Conservation (phyloP, 1,284 basidiomycete genomes). For the Moesziomyces globuligerus region DNA sequence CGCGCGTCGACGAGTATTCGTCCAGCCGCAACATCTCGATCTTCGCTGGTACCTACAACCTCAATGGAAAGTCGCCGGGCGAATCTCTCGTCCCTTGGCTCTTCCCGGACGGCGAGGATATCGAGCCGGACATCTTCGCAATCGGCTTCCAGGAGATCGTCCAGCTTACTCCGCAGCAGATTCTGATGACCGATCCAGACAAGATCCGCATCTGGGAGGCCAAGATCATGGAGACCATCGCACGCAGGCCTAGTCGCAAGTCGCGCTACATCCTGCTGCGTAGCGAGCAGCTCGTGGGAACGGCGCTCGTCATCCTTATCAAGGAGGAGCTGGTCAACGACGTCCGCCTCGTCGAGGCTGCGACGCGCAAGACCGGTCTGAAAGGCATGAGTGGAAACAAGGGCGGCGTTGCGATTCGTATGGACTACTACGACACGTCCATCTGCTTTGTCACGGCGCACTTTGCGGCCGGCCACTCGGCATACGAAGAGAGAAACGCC, state of each 20-base stretch:
- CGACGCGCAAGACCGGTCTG: constrained; percentile 94
- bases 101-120: constrained; percentile 72
- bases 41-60: constrained; percentile 93
- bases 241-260: constrained; percentile 75
- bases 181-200: constrained; percentile 89
- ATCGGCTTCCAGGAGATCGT: constrained; percentile 96
- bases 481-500: constrained; percentile 87
- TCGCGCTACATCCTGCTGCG: constrained; percentile 85
- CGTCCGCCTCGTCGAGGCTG: constrained; percentile 89
- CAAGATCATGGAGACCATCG: constrained; percentile 81
- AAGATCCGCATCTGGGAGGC: constrained; percentile 81
- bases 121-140: constrained; percentile 67
- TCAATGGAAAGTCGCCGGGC: constrained; percentile 83
- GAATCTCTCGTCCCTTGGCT: constrained; percentile 91
- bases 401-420: constrained; percentile 85
- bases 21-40: constrained; percentile 78
- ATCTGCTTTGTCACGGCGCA: constrained; percentile 97
- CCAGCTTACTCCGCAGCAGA: constrained; percentile 93
- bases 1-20: constrained; percentile 82
- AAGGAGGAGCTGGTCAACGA: constrained; percentile 79
- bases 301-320: constrained; percentile 86
- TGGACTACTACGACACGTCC: constrained; percentile 88
- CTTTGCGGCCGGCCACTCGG: constrained; percentile 90
- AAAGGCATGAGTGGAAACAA: constrained; percentile 97
- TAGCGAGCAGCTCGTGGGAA: constrained; percentile 95